A percentile compares a stretch with the other conserved stretches of the same genome.
phyloP scores from a whole-genome alignment of 495 filamentous ascomycete species.

The Glutinoglossum americanum region DNA sequence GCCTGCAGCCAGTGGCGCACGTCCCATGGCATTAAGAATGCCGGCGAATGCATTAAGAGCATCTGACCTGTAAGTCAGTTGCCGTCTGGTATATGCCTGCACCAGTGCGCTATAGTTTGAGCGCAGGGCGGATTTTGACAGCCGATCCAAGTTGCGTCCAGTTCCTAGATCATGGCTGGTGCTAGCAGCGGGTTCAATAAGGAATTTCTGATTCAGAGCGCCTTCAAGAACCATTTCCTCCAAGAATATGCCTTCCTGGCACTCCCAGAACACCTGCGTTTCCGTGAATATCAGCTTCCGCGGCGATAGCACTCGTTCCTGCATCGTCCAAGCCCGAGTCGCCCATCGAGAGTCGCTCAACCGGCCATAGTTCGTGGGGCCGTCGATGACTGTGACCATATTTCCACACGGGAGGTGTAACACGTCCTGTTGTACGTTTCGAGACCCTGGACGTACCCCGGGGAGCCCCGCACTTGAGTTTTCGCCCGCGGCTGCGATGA shows the following conservation, averaged over 20 bases:
- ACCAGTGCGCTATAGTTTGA: neutral
- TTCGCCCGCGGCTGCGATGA: constrained; percentile 6
- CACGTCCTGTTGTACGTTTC: neutral
- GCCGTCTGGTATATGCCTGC: neutral
- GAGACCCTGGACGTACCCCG: neutral
- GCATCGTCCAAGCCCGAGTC: neutral
- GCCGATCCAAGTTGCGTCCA: too few relatives aligned
- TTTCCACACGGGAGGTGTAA: neutral
- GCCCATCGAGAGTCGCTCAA: neutral
- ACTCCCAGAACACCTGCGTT: neutral
- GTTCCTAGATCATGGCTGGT: too few relatives aligned
- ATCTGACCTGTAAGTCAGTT: neutral
- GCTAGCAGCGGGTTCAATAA: neutral
- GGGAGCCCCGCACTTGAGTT: neutral
- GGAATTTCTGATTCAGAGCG: neutral
- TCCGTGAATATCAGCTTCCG: neutral
- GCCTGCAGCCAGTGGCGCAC: too few relatives aligned
- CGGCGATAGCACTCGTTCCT: neutral
- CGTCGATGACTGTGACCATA: neutral
- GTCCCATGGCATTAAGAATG: neutral
- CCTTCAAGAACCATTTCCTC: neutral
- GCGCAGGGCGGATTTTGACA: too few relatives aligned
- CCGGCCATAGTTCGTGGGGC: too few relatives aligned
- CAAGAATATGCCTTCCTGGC: neutral
- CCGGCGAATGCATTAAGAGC: neutral